Conservation (phyloP, 805 yeast genomes). For the Wickerhamiella nectarea region DNA sequence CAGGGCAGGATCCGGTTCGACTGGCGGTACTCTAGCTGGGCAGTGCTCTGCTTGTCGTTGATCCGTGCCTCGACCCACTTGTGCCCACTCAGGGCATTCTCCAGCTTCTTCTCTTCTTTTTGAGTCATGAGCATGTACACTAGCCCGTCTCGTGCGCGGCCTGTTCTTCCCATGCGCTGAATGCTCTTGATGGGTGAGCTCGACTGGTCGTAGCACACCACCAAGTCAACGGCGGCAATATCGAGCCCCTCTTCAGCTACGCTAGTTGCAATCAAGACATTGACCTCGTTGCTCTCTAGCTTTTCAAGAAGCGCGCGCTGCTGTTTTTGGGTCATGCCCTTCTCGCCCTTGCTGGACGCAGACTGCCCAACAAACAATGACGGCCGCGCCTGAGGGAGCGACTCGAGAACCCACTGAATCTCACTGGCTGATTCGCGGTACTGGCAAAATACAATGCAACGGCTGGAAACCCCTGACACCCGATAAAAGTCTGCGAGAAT, state of each 20-base stretch:
- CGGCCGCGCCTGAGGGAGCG: constrained; percentile 19
- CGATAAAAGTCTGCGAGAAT: constrained; percentile 46
- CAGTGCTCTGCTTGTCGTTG: constrained; percentile 24
- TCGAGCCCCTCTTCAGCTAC: constrained; percentile 98
- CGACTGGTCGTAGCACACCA: constrained; percentile 85
- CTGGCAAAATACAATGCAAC: constrained; percentile 80
- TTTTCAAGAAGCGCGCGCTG: constrained; percentile 67
- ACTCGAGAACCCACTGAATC: constrained; percentile 45
- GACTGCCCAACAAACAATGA: constrained; percentile 92
- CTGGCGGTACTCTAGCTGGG: constrained; percentile 31
- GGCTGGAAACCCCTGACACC: constrained; percentile 30
- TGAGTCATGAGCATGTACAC: constrained; percentile 63
- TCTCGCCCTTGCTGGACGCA: constrained; percentile 28
- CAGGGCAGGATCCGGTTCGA: constrained; percentile 61
- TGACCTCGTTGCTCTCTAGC: constrained; percentile 60
- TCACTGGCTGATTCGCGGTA: constrained; percentile 83
- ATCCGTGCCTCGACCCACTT: constrained; percentile 61
- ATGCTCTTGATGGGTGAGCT: constrained; percentile 84
- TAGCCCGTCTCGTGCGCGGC: constrained; percentile 82
- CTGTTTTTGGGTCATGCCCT: constrained; percentile 81
- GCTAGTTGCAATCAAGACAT: constrained; percentile 84
- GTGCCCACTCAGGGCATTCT: constrained; percentile 74
- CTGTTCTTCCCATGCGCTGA: constrained; percentile 97
- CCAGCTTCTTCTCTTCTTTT: constrained; percentile 66
- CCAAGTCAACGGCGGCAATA: constrained; percentile 93